Conservation (phyloP, 805 yeast genomes). For the Danielia reshetovae region DNA sequence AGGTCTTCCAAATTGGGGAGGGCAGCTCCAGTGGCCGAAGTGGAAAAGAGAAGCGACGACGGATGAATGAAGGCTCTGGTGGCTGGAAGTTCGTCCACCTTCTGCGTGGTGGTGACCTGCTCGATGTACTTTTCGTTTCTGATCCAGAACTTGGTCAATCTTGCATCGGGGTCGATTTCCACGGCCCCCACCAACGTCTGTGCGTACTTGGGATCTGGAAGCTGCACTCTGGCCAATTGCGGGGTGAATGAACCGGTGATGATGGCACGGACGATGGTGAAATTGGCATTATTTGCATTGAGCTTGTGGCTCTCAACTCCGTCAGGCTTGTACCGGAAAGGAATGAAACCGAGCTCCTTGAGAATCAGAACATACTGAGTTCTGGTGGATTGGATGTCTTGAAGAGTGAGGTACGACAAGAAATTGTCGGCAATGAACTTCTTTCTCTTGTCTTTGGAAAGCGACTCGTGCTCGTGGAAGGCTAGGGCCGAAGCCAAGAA, state of each 20-base stretch:
- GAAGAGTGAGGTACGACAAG: slow-evolving; percentile 60
- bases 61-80: slow-evolving; percentile 84
- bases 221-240: slow-evolving; percentile 71
- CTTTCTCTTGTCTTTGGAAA: slow-evolving; percentile 19
- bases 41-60: slow-evolving; percentile 67
- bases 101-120: slow-evolving; percentile 9
- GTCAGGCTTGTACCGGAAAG: slow-evolving; percentile 42
- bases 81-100: slow-evolving; percentile 42
- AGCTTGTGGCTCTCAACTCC: slow-evolving; percentile 17
- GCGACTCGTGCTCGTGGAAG: slow-evolving; percentile 45
- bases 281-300: slow-evolving; percentile 51
- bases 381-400: slow-evolving; percentile 69
- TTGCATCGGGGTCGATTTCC: slow-evolving; percentile 81
- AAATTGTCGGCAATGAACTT: slow-evolving; percentile 52
- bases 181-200: slow-evolving; percentile 74
- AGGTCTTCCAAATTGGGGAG: slow-evolving; percentile 18
- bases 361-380: slow-evolving; percentile 67
- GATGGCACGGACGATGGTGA: slow-evolving; percentile 56
- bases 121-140: slow-evolving; percentile 51
- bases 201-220: slow-evolving; percentile 75
- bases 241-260: slow-evolving; percentile 83
- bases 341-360: slow-evolving; percentile 74
- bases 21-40: slow-evolving; percentile 20
- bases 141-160: slow-evolving; percentile 66
- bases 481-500: slow-evolving; percentile 63